phyloP scores from a whole-genome alignment of 2,329 filamentous ascomycete genomes.

The Calonectria multiphialidica region DNA sequence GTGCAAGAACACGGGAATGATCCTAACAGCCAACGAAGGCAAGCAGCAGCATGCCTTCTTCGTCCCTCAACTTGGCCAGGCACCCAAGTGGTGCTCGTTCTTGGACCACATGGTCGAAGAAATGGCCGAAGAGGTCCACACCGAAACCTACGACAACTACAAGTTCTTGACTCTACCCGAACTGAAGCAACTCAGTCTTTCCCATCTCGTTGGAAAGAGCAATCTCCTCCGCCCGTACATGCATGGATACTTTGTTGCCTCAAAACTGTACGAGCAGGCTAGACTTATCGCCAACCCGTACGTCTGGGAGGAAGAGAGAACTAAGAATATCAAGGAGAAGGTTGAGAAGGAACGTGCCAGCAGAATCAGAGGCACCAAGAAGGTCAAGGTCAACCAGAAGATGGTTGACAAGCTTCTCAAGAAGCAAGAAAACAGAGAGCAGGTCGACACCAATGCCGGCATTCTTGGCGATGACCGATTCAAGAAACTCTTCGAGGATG shows the following conservation, averaged over 20 bases:
- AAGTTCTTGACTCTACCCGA: slow-evolving; percentile 95
- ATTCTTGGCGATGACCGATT: slow-evolving; percentile 90
- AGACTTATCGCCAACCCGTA: slow-evolving; percentile 93
- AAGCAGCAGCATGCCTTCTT: slow-evolving; percentile 96
- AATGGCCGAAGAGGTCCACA: slow-evolving; percentile 87
- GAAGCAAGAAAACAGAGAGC: slow-evolving; percentile 70
- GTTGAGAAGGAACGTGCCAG: slow-evolving; percentile 97
- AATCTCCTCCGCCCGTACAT: slow-evolving; percentile 94
- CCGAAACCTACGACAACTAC: slow-evolving; percentile 97
- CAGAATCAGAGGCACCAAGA: slow-evolving; percentile 93
- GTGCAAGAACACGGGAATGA: slow-evolving; percentile 93
- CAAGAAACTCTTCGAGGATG: slow-evolving; percentile 88
- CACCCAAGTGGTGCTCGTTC: slow-evolving; percentile 96
- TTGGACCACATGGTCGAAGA: slow-evolving; percentile 98
- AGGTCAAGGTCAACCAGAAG: slow-evolving; percentile 95
- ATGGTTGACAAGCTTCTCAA: slow-evolving; percentile 80
- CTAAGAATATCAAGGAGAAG: slow-evolving; percentile 92
- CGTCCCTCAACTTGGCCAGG: slow-evolving; percentile 91
- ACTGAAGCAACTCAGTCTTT: slow-evolving; percentile 85
- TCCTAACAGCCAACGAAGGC: slow-evolving; percentile 96
- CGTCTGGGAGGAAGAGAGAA: slow-evolving; percentile 90
- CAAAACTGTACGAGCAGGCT: slow-evolving; percentile 95
- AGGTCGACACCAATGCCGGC: slow-evolving; percentile 70
- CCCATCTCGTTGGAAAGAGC: slow-evolving; percentile 90
- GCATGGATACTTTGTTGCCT: slow-evolving; percentile 98